Percentiles rank a stretch among this genome's conserved stretches.
Evolutionary conservation across 768 basidiomycete species (phyloP).

Genomic region (Phaffia tasmanica): DNA sequence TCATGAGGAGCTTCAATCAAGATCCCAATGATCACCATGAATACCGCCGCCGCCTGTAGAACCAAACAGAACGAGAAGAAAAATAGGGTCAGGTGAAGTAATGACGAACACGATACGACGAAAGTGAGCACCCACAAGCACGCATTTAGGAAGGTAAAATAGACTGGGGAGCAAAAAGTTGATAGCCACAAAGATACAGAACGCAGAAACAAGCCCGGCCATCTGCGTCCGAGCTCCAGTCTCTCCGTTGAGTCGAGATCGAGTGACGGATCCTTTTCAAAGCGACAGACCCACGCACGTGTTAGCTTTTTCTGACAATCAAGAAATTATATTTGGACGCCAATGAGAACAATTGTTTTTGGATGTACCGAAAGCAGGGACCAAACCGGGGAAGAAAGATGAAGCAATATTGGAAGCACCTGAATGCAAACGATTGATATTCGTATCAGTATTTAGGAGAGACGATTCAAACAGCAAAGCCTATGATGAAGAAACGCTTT

Average conservation of each 20-base stretch:
- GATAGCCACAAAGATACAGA: slow-evolving; percentile 64
- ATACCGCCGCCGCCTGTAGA: slow-evolving; percentile 14
- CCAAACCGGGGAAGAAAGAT: slow-evolving; percentile 73
- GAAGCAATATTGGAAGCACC: slow-evolving; percentile 65
- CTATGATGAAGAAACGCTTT: neutral
- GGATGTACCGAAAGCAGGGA: slow-evolving; percentile 81
- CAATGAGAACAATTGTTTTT: neutral
- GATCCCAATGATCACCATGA: slow-evolving; percentile 62
- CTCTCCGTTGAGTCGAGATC: slow-evolving; percentile 75
- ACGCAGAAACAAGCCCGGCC: slow-evolving; percentile 63
- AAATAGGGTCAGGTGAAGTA: slow-evolving; percentile 47
- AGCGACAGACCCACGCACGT: neutral
- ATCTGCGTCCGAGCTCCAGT: slow-evolving; percentile 83
- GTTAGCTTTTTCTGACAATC: neutral
- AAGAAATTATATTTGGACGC: neutral
- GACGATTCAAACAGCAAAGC: slow-evolving; percentile 23
- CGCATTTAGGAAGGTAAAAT: slow-evolving; percentile 78
- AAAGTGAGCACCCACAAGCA: slow-evolving; percentile 44
- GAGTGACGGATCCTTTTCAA: slow-evolving; percentile 33
- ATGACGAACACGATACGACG: slow-evolving; percentile 32
- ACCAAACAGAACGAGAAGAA: slow-evolving; percentile 40
- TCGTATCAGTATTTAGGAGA: slow-evolving; percentile 7
- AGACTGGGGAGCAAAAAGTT: slow-evolving; percentile 81
- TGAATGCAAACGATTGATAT: slow-evolving; percentile 17
- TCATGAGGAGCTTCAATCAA: slow-evolving; percentile 80